phyloP scores from a whole-genome alignment of 306 rosid species.

The Lathyrus sativus region DNA sequence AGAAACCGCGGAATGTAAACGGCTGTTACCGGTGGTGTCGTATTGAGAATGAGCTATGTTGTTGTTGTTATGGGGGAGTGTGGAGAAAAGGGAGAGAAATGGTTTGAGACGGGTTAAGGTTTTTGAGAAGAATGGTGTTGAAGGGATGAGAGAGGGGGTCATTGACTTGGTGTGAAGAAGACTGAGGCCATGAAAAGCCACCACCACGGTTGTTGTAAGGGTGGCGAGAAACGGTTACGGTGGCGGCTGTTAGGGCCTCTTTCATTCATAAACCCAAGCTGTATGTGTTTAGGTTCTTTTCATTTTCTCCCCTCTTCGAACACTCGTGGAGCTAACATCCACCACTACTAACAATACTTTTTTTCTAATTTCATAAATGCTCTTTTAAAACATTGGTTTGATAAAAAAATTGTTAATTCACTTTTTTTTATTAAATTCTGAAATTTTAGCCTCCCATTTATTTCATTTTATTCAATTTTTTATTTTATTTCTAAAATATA shows the following conservation, averaged over 20 bases:
- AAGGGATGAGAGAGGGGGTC: slow-evolving; percentile 71
- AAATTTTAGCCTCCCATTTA: no score
- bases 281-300: neutral
- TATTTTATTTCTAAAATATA: no score
- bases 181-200: slow-evolving; percentile 33
- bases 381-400: no score
- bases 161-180: slow-evolving; percentile 45
- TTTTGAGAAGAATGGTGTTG: slow-evolving; percentile 46
- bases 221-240: slow-evolving; percentile 19
- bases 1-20: slow-evolving; percentile 49
- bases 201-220: neutral
- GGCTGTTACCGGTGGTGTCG: slow-evolving; percentile 41
- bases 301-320: neutral
- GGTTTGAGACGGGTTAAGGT: slow-evolving; percentile 44
- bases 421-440: no score
- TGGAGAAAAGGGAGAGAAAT: slow-evolving; percentile 42
- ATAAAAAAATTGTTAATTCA: no score
- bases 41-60: neutral
- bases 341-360: neutral
- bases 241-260: slow-evolving; percentile 4
- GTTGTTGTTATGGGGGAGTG: slow-evolving; percentile 12
- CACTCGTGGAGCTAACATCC: neutral
- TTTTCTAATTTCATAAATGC: no score
- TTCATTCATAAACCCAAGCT: slow-evolving; percentile 1
- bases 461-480: no score